Conservation (phyloP, 2,329 filamentous ascomycete species). For the Cordyceps sp. region DNA sequence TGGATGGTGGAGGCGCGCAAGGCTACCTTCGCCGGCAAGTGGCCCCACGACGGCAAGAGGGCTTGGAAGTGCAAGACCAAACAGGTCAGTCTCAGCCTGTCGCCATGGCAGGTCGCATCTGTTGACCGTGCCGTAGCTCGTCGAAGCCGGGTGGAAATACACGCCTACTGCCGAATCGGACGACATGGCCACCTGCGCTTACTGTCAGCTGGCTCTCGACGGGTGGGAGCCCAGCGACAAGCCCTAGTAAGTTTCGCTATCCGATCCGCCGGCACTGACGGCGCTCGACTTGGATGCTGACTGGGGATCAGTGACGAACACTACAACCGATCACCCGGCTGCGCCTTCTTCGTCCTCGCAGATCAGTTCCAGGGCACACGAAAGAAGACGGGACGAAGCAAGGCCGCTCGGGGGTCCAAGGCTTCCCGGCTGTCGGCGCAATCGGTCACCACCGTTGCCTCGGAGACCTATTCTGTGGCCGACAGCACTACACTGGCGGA, state of each 20-base stretch:
- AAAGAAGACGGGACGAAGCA: conserved; percentile 40
- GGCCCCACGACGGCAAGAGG: conserved; percentile 80
- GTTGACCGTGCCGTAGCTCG: conserved; percentile 40
- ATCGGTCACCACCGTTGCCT: conserved; percentile 32
- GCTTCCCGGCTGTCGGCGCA: conserved; percentile 47
- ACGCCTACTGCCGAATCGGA: conserved; percentile 70
- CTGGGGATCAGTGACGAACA: conserved; percentile 57
- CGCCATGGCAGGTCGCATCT: neutral
- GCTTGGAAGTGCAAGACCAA: conserved; percentile 82
- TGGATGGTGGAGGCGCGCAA: conserved; percentile 61
- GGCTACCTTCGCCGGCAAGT: conserved; percentile 67
- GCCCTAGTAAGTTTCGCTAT: conserved; percentile 46
- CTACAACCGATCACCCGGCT: conserved; percentile 58
- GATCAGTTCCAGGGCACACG: conserved; percentile 33
- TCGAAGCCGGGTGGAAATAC: conserved; percentile 86
- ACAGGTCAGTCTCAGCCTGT: conserved; percentile 40
- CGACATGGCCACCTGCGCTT: conserved; percentile 81
- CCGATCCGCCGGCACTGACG: no score
- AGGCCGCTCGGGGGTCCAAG: conserved; percentile 45
- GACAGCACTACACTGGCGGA: conserved; percentile 33
- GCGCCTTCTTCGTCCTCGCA: conserved; percentile 64
- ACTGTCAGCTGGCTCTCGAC: conserved; percentile 79
- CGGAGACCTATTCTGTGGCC: conserved; percentile 29
- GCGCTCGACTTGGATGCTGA: no score
- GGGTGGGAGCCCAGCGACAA: conserved; percentile 91